phyloP scores from a whole-genome alignment of 768 basidiomycete species.

The Phylloporus sp. region DNA sequence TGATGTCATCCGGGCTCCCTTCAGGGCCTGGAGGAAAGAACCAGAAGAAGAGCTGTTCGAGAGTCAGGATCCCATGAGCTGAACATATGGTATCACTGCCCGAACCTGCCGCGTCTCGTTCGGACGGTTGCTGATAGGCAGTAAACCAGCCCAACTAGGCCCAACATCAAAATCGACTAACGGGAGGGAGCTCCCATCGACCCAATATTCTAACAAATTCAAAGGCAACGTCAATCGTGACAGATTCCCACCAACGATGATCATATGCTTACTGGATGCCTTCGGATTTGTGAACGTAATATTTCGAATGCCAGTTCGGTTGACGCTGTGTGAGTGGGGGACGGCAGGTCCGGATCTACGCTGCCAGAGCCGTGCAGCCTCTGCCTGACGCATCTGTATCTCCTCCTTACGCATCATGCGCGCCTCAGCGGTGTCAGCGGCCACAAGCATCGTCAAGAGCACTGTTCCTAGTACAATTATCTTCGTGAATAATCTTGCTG shows the following conservation, averaged over 20 bases:
- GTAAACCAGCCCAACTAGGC: conserved; percentile 69
- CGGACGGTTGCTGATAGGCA: conserved; percentile 59
- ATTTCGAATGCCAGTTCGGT: conserved; percentile 43
- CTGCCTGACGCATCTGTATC: background rate
- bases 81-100: background rate
- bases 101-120: conserved; percentile 66
- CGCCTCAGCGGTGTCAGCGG: background rate
- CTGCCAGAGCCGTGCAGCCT: conserved; percentile 33
- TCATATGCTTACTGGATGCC: conserved; percentile 58
- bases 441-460: background rate
- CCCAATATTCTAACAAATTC: conserved; percentile 64
- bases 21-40: conserved; percentile 76
- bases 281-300: conserved; percentile 69
- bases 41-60: conserved; percentile 76
- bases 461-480: background rate
- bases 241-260: too few species aligned
- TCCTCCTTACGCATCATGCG: background rate
- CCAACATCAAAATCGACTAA: conserved; percentile 71
- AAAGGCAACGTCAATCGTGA: too few species aligned
- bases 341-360: conserved; percentile 1
- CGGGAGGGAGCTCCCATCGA: conserved; percentile 62
- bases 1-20: conserved; percentile 67
- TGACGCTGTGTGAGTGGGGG: background rate
- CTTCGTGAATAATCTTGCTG: too few species aligned
- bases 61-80: background rate